Evolutionary conservation across 148 eudicot species (phyloP).

Genomic region (Pharnaceum exiguum): DNA sequence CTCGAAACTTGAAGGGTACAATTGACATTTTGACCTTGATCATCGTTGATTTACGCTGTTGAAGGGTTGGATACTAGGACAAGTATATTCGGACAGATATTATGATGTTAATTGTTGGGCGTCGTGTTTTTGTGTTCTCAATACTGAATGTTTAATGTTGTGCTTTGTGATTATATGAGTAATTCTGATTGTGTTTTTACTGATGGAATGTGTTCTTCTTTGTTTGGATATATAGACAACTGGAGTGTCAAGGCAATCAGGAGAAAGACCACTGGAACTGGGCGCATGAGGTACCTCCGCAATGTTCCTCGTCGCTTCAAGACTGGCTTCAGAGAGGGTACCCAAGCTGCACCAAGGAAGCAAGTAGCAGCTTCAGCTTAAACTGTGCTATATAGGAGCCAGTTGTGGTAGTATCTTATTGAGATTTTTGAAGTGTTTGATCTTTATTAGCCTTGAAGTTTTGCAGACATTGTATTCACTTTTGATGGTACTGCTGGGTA

Average conservation of each 20-base stretch:
- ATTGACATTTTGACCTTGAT: too few species aligned
- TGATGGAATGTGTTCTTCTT: background rate
- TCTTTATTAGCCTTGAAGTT: background rate
- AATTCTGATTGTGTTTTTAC: background rate
- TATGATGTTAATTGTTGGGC: too few species aligned
- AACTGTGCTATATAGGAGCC: slow-evolving; percentile 4
- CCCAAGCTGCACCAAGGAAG: slow-evolving; percentile 87
- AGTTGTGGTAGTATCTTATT: slow-evolving; percentile 3
- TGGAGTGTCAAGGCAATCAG: slow-evolving; percentile 94
- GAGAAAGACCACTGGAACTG: slow-evolving; percentile 97
- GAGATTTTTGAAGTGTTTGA: slow-evolving; percentile 5
- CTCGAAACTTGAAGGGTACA: too few species aligned
- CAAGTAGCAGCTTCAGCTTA: slow-evolving; percentile 53
- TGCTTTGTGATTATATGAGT: background rate
- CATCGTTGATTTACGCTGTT: too few species aligned
- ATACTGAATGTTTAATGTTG: too few species aligned
- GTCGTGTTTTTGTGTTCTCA: too few species aligned
- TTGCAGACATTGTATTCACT: slow-evolving; percentile 6
- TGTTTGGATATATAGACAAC: slow-evolving; percentile 46
- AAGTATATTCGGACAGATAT: too few species aligned
- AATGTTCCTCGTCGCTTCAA: slow-evolving; percentile 87
- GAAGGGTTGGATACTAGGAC: too few species aligned
- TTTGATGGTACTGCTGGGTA: background rate
- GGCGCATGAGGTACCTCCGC: slow-evolving; percentile 93
- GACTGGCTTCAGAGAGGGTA: slow-evolving; percentile 89